Evolutionary conservation across 768 basidiomycete species (phyloP).

Genomic region (Boletus tylopilopsis): DNA sequence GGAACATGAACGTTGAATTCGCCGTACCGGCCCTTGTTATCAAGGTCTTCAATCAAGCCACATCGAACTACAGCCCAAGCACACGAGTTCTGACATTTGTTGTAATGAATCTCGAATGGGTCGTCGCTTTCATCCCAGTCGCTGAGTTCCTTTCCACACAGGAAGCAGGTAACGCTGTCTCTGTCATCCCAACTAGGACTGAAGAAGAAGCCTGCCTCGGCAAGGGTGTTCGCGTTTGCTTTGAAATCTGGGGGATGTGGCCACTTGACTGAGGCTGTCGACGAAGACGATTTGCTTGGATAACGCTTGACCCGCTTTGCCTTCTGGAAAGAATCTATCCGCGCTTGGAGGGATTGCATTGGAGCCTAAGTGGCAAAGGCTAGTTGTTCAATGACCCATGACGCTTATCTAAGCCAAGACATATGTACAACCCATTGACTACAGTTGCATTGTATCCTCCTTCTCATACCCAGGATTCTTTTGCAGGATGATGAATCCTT

Average conservation of each 20-base stretch:
- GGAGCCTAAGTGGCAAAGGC: too few species aligned
- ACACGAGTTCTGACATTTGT: slow-evolving; percentile 63
- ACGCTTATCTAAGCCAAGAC: too few species aligned
- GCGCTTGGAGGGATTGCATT: slow-evolving; percentile 51
- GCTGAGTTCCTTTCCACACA: slow-evolving; percentile 76
- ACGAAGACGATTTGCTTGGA: slow-evolving; percentile 45
- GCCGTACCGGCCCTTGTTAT: slow-evolving; percentile 53
- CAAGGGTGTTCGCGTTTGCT: slow-evolving; percentile 71
- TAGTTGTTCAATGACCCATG: too few species aligned
- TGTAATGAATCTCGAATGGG: slow-evolving; percentile 79
- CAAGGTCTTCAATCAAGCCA: slow-evolving; percentile 55
- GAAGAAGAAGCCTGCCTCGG: slow-evolving; percentile 90
- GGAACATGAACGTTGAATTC: background rate
- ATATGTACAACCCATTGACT: slow-evolving; percentile 18
- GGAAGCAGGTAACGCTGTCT: slow-evolving; percentile 80
- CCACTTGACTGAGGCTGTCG: slow-evolving; percentile 59
- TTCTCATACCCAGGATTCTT: slow-evolving; percentile 91
- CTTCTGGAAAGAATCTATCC: slow-evolving; percentile 68
- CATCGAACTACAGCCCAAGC: slow-evolving; percentile 83
- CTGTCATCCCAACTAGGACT: slow-evolving; percentile 60
- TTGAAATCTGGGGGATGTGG: slow-evolving; percentile 62
- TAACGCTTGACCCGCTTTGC: slow-evolving; percentile 53
- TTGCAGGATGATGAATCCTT: slow-evolving; percentile 87
- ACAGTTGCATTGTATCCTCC: slow-evolving; percentile 82
- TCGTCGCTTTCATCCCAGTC: slow-evolving; percentile 87